phyloP scores from a whole-genome alignment of 192 early-diverging fungal species.

The Geranomyces michiganensis region DNA sequence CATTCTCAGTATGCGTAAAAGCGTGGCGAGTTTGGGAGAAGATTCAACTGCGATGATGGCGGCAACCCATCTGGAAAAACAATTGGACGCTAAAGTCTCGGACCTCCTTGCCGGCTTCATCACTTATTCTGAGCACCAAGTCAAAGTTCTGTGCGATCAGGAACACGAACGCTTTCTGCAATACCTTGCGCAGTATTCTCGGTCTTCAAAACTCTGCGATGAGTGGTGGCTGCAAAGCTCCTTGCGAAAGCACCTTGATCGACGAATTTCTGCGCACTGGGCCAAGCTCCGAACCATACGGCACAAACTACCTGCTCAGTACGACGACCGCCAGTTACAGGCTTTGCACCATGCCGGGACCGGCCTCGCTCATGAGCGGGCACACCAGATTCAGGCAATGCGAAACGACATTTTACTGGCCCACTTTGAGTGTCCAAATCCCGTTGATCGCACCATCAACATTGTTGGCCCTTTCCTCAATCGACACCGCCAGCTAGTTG shows the following conservation, averaged over 20 bases:
- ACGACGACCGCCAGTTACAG: background rate
- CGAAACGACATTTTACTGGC: constrained; percentile 8
- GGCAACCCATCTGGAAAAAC: constrained; percentile 16
- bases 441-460: background rate
- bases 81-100: background rate
- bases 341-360: constrained; percentile 6
- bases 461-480: background rate
- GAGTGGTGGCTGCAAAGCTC: constrained; percentile 20
- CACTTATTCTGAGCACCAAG: constrained; percentile 11
- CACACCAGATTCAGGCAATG: background rate
- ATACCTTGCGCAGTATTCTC: background rate
- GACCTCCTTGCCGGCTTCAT: background rate
- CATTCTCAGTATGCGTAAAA: constrained; percentile 4
- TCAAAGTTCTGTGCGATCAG: constrained; percentile 1
- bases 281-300: background rate
- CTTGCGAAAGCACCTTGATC: constrained; percentile 2
- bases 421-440: constrained; percentile 3
- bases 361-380: background rate
- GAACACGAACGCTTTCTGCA: constrained; percentile 6
- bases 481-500: background rate
- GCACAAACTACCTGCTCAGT: constrained; percentile 7
- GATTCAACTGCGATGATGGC: constrained; percentile 16
- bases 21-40: constrained; percentile 20
- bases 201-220: background rate
- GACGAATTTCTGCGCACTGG: background rate